These are phyloP conservation scores for Glaciozyma antarctica DNA, from an alignment of 768 basidiomycete species.

Conservation along the genomic window DNA sequence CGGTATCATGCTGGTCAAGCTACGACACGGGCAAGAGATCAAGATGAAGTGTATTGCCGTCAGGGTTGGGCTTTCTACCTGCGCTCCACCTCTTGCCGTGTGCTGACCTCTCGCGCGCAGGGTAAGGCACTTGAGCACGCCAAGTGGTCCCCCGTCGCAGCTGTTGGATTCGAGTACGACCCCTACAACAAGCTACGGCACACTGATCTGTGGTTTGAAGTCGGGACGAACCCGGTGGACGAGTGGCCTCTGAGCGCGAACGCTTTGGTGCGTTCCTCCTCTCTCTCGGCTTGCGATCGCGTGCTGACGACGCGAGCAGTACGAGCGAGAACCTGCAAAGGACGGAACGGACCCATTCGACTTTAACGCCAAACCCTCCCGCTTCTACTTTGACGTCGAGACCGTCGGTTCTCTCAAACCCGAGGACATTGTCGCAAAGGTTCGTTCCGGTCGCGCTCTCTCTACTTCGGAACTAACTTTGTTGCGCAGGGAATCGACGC, in stretches of 20 bases:
- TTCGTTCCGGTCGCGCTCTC: conserved; percentile 32
- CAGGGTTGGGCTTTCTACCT: conserved; percentile 51
- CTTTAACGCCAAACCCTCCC: conserved; percentile 72
- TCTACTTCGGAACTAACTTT: neutral
- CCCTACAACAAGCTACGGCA: conserved; percentile 95
- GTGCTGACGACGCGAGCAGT: conserved; percentile 9
- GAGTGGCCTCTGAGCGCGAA: conserved; percentile 93
- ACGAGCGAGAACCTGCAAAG: conserved; percentile 21
- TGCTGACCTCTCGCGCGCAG: conserved; percentile 43
- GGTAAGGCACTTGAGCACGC: conserved; percentile 97
- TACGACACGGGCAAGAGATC: conserved; percentile 88
- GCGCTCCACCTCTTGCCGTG: no score
- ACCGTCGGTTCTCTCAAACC: conserved; percentile 81
- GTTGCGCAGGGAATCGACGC: conserved; percentile 31
- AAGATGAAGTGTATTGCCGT: conserved; percentile 77
- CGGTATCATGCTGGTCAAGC: conserved; percentile 70
- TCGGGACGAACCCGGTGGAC: conserved; percentile 51
- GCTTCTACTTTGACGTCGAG: conserved; percentile 92
- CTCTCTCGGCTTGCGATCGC: neutral
- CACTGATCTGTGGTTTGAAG: conserved; percentile 88
- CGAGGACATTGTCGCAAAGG: conserved; percentile 82
- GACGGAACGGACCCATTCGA: conserved; percentile 52
- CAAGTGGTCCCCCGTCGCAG: conserved; percentile 95
- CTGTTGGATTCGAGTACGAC: conserved; percentile 94
- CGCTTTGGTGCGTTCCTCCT: conserved; percentile 64